Conservation (phyloP, 2,329 filamentous ascomycete genomes). For the Pseudogymnoascus sp. region DNA sequence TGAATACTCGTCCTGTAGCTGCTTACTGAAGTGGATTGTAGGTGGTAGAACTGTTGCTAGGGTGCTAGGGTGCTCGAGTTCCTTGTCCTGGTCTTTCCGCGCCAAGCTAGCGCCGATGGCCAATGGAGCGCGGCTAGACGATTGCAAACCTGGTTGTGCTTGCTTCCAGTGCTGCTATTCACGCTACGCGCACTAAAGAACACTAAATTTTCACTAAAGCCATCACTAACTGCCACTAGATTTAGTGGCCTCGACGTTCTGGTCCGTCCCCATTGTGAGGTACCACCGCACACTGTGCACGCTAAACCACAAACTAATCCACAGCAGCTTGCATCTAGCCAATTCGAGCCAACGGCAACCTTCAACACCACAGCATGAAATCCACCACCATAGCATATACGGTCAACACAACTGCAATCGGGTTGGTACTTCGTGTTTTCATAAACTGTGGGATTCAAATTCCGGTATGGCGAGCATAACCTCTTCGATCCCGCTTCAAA, state of each 20-base stretch:
- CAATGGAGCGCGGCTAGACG: background rate
- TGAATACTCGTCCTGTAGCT: background rate
- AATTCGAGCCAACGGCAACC: background rate
- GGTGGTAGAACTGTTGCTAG: background rate
- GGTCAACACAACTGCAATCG: background rate
- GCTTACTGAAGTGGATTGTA: background rate
- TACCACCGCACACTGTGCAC: background rate
- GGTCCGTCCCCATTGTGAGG: background rate
- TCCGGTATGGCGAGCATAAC: background rate
- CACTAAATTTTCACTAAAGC: too few relatives aligned
- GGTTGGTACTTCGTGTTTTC: background rate
- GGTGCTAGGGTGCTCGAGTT: background rate
- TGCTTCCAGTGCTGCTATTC: background rate
- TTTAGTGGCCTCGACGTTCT: background rate
- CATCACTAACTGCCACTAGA: background rate
- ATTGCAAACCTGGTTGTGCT: background rate
- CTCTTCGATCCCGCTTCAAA: background rate
- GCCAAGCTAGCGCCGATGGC: background rate
- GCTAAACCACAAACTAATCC: background rate
- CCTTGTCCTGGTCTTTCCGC: background rate
- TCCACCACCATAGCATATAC: background rate
- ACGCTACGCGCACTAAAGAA: background rate
- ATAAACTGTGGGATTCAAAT: background rate
- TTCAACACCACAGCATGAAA: background rate
- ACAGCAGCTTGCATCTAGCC: slow-evolving; percentile 2